Conservation (phyloP, 1,139 yeast genomes). For the Pneumocystis carinii region DNA sequence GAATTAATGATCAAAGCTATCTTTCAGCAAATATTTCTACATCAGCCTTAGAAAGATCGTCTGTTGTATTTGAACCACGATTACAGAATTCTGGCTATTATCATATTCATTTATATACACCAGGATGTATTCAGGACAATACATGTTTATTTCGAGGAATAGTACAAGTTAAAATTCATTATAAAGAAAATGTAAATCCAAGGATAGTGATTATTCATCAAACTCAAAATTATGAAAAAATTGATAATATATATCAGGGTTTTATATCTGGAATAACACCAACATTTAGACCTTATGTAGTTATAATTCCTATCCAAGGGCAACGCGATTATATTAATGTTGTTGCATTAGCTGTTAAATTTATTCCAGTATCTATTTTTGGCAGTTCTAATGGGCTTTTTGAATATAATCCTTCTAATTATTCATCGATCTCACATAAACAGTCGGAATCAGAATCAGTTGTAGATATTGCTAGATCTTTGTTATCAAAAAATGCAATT, state of each 20-base stretch:
- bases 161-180: conserved; percentile 57
- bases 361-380: conserved; percentile 29
- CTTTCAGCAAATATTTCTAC: conserved; percentile 24
- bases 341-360: conserved; percentile 60
- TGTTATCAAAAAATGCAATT: conserved; percentile 31
- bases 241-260: conserved; percentile 64
- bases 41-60: conserved; percentile 24
- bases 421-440: conserved; percentile 29
- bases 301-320: conserved; percentile 22
- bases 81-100: conserved; percentile 63
- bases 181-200: conserved; percentile 29
- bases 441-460: conserved; percentile 52
- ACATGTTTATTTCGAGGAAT: conserved; percentile 61
- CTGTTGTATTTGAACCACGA: conserved; percentile 53
- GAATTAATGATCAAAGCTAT: conserved; percentile 14
- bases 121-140: conserved; percentile 62
- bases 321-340: conserved; percentile 34
- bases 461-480: conserved; percentile 44
- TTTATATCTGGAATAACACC: conserved; percentile 38
- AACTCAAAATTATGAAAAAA: conserved; percentile 64
- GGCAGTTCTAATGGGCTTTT: conserved; percentile 53
- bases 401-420: conserved; percentile 64
- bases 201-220: conserved; percentile 44
- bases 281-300: conserved; percentile 36
- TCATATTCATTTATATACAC: conserved; percentile 59